phyloP scores from a whole-genome alignment of 495 filamentous ascomycete species.

The Talaromyces wortmannii region DNA sequence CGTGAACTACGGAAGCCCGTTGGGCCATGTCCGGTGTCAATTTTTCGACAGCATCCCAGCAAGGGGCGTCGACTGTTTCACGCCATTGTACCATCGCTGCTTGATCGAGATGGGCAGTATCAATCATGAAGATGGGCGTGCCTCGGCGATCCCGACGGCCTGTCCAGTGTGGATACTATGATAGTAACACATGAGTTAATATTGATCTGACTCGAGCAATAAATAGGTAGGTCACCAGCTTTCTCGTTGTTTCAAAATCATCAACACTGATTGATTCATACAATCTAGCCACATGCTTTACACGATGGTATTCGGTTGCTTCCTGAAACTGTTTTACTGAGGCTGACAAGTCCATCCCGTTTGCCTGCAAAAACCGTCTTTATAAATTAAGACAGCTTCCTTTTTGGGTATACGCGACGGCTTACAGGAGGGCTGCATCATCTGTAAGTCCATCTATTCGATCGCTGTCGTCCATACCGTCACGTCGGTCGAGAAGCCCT shows the following conservation, averaged over 20 bases:
- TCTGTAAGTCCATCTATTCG: conserved; percentile 19
- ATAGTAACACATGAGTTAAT: neutral
- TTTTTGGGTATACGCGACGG: neutral
- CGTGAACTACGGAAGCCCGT: conserved; percentile 15
- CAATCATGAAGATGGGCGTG: conserved; percentile 18
- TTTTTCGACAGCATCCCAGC: neutral
- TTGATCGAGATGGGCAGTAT: conserved; percentile 12
- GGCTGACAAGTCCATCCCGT: conserved; percentile 9
- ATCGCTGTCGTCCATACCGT: conserved; percentile 14
- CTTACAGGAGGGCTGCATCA: conserved; percentile 21
- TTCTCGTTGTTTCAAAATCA: conserved; percentile 18
- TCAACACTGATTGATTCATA: conserved; percentile 16
- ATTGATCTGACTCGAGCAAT: neutral
- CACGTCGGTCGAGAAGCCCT: conserved; percentile 13
- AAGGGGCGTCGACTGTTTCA: conserved; percentile 6
- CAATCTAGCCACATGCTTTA: conserved; percentile 12
- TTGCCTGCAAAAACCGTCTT: conserved; percentile 25
- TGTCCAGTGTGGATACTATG: conserved; percentile 28
- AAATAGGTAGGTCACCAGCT: conserved; percentile 8
- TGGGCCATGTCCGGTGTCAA: conserved; percentile 12
- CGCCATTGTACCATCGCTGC: conserved; percentile 11
- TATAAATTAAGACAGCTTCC: neutral
- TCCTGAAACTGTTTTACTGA: conserved; percentile 18
- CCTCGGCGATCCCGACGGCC: conserved; percentile 22
- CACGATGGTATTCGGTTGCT: conserved; percentile 11